phyloP scores from a whole-genome alignment of 257 asterid genomes.

The Linderniella brevidens region DNA sequence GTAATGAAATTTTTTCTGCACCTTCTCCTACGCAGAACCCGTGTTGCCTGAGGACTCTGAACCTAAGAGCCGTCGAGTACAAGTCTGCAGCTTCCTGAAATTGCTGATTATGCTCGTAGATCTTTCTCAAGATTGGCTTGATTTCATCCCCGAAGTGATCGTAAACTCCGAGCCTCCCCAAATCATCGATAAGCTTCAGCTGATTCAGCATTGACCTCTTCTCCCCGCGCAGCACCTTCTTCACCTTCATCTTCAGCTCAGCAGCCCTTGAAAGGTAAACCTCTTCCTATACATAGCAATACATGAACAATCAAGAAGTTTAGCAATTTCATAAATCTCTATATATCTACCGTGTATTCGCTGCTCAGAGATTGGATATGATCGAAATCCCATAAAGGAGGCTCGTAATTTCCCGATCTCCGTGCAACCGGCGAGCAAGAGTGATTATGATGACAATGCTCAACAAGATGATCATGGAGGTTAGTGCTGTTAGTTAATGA shows the following conservation, averaged over 20 bases:
- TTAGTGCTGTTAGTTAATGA: too few species aligned
- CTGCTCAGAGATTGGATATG: constrained; percentile 21
- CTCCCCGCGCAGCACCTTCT: constrained; percentile 11
- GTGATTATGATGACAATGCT: too few species aligned
- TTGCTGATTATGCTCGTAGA: background rate
- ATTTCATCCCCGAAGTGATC: constrained; percentile 22
- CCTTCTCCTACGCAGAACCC: constrained; percentile 25
- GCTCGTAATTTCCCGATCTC: constrained; percentile 31
- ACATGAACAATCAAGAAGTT: background rate
- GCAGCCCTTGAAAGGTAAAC: constrained; percentile 6
- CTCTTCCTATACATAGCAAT: constrained; percentile 10
- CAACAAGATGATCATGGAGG: too few species aligned
- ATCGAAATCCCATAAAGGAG: constrained; percentile 22
- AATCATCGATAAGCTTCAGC: constrained; percentile 18
- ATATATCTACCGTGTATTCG: constrained; percentile 15
- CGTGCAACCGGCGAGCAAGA: constrained; percentile 1
- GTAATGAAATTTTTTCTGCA: background rate
- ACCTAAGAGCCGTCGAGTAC: constrained; percentile 19
- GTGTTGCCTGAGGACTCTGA: constrained; percentile 26
- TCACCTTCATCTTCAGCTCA: constrained; percentile 15
- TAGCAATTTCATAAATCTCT: background rate
- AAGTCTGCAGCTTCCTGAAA: constrained; percentile 7
- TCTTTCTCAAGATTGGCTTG: constrained; percentile 3
- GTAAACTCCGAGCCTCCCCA: constrained; percentile 22
- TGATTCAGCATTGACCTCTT: background rate